These are phyloP conservation scores for Groenewaldozyma sp. DNA, from an alignment of 1,139 yeast species.

Conservation along the genomic window DNA sequence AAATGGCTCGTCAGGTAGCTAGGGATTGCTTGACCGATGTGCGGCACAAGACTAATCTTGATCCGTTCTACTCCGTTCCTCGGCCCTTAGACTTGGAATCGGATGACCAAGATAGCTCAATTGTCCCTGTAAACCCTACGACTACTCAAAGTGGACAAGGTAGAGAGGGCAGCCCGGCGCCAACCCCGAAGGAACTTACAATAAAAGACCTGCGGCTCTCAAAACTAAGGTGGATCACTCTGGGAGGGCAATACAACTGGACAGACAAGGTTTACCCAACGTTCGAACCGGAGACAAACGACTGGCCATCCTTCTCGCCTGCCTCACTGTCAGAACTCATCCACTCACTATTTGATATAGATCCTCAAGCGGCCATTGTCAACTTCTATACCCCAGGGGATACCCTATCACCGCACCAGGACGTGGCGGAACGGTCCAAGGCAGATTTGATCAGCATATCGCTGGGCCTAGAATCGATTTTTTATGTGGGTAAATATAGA, in stretches of 20 bases:
- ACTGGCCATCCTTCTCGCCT: conserved; percentile 34
- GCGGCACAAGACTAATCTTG: conserved; percentile 31
- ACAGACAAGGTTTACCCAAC: conserved; percentile 35
- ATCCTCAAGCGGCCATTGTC: conserved; percentile 36
- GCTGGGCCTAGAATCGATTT: conserved; percentile 33
- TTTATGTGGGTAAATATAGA: conserved; percentile 27
- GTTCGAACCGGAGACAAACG: conserved; percentile 24
- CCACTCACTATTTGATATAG: conserved; percentile 14
- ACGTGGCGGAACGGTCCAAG: conserved; percentile 34
- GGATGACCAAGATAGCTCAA: conserved; percentile 4
- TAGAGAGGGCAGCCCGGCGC: background rate
- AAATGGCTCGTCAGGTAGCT: conserved; percentile 22
- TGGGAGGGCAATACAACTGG: conserved; percentile 41
- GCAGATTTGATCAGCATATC: conserved; percentile 32
- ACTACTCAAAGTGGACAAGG: background rate
- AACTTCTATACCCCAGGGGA: conserved; percentile 38
- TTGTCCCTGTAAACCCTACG: background rate
- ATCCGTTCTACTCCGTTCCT: conserved; percentile 25
- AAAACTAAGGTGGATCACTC: conserved; percentile 36
- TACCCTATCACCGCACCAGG: conserved; percentile 37
- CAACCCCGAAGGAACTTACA: conserved; percentile 8
- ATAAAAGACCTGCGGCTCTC: conserved; percentile 17
- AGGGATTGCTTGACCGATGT: conserved; percentile 26
- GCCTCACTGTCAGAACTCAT: conserved; percentile 21
- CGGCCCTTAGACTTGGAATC: conserved; percentile 17